These are phyloP conservation scores for Skeletonema grethae DNA, from an alignment of 108 stramenopile genomes.

Conservation along the genomic window DNA sequence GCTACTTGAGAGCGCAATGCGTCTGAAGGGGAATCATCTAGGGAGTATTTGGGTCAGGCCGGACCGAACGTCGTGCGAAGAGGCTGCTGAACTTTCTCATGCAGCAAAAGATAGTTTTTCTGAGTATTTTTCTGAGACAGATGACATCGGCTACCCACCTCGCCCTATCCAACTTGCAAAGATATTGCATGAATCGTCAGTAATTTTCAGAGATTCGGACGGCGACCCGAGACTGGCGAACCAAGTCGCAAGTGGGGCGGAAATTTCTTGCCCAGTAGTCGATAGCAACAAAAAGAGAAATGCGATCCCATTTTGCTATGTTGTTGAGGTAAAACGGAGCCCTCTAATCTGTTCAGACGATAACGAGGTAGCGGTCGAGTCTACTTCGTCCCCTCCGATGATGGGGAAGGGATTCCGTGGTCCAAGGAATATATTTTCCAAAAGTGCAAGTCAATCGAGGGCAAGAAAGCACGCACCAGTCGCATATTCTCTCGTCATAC, in stretches of 20 bases:
- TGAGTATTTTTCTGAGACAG: conserved; percentile 23
- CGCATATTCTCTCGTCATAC: conserved; percentile 83
- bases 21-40: conserved; percentile 62
- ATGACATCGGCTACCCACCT: conserved; percentile 59
- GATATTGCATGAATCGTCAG: conserved; percentile 78
- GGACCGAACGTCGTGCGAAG: conserved; percentile 24
- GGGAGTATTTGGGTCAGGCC: conserved; percentile 82
- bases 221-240: conserved; percentile 57
- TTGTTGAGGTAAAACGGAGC: conserved; percentile 85
- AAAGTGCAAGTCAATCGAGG: conserved; percentile 6
- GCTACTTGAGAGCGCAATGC: conserved; percentile 74
- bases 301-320: conserved; percentile 74
- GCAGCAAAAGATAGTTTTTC: conserved; percentile 16
- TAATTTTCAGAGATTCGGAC: conserved; percentile 54
- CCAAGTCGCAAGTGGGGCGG: conserved; percentile 66
- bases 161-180: conserved; percentile 79
- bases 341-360: conserved; percentile 52
- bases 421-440: conserved; percentile 24
- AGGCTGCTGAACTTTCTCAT: conserved; percentile 11
- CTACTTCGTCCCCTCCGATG: conserved; percentile 20
- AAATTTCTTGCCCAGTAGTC: conserved; percentile 76
- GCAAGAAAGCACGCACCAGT: conserved; percentile 69
- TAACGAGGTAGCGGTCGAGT: neutral
- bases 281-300: conserved; percentile 38
- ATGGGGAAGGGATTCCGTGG: conserved; percentile 17